Evolutionary conservation across 768 basidiomycete genomes (phyloP).

Genomic region (Hemileccinum rubropunctum): DNA sequence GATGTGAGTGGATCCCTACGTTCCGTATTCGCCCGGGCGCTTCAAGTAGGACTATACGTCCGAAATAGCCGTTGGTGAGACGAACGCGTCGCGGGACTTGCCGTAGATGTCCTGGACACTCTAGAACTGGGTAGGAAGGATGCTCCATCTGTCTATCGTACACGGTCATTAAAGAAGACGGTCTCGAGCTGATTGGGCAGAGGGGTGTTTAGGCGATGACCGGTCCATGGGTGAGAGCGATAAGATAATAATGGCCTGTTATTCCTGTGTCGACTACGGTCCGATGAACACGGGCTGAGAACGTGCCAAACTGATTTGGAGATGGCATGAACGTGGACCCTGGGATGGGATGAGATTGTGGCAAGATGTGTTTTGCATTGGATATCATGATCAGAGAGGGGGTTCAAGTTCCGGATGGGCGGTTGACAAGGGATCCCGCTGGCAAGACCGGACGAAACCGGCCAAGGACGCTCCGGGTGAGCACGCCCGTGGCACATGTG

Average conservation of each 20-base stretch:
- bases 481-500: background rate
- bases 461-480: background rate
- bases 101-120: background rate
- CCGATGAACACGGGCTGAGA: conserved; percentile 17
- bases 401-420: background rate
- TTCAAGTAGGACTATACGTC: background rate
- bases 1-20: background rate
- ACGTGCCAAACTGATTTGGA: background rate
- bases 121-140: background rate
- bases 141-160: conserved; percentile 6
- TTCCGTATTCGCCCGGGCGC: conserved; percentile 7
- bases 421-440: too few relatives aligned
- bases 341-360: background rate
- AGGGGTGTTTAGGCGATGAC: conserved; percentile 1
- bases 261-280: background rate
- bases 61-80: background rate
- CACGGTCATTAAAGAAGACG: conserved; percentile 19
- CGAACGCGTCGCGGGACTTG: conserved; percentile 2
- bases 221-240: conserved; percentile 5
- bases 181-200: conserved; percentile 2
- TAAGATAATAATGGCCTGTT: conserved; percentile 16
- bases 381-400: background rate
- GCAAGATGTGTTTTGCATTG: background rate
- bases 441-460: background rate
- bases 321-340: background rate